These are phyloP conservation scores for Arabis hirsuta DNA, from an alignment of 345 rosid species.

Conservation along the genomic window DNA sequence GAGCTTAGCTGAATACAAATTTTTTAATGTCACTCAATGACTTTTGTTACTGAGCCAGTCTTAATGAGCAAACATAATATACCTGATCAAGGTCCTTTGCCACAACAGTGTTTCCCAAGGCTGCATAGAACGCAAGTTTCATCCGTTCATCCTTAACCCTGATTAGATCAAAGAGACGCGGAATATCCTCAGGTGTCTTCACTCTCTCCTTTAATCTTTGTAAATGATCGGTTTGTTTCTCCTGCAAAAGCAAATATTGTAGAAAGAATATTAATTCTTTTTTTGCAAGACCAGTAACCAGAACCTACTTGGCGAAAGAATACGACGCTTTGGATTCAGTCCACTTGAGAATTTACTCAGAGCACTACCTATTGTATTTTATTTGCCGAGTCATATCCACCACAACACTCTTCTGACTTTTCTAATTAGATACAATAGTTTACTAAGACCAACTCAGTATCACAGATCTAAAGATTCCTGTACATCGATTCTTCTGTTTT, in stretches of 20 bases:
- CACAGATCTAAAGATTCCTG: constrained; percentile 19
- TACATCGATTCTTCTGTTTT: constrained; percentile 8
- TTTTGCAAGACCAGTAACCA: constrained; percentile 18
- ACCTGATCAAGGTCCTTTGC: constrained; percentile 96
- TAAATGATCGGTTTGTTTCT: constrained; percentile 72
- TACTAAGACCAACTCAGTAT: constrained; percentile 11
- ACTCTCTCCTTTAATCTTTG: constrained; percentile 65
- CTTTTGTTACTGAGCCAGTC: constrained; percentile 7
- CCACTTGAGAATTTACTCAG: constrained; percentile 13
- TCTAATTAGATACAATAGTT: background rate
- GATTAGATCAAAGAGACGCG: constrained; percentile 90
- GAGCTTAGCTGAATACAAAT: constrained; percentile 6
- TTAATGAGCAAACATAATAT: constrained; percentile 30
- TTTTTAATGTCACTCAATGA: background rate
- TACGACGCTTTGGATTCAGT: background rate
- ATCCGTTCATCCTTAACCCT: constrained; percentile 87
- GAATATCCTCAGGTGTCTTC: constrained; percentile 86
- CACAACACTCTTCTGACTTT: constrained; percentile 13
- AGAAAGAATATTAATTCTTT: constrained; percentile 24
- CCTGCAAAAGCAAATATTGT: constrained; percentile 56
- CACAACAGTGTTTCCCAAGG: constrained; percentile 81
- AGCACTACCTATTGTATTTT: background rate
- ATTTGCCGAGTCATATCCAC: constrained; percentile 19
- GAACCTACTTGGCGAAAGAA: background rate
- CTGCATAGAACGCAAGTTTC: constrained; percentile 93